A percentile compares a stretch with the other conserved stretches of the same genome.
phyloP scores from a whole-genome alignment of 2,329 filamentous ascomycete species.

The Magnaporthales sp. region DNA sequence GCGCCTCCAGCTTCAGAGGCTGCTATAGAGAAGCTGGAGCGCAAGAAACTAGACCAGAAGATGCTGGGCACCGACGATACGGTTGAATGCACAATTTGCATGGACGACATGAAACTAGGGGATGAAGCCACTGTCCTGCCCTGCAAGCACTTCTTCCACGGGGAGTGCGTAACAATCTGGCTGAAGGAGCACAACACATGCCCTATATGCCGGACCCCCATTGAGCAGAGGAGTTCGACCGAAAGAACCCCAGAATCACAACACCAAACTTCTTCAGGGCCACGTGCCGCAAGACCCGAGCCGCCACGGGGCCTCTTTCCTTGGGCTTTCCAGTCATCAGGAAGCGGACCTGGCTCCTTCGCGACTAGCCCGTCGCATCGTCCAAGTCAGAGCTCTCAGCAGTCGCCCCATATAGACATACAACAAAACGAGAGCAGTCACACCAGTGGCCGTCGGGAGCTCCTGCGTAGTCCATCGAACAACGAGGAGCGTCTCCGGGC shows the following conservation, averaged over 20 bases:
- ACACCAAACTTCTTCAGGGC: neutral
- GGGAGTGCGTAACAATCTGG: conserved; percentile 74
- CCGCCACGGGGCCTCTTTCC: neutral
- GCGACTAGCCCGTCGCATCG: neutral
- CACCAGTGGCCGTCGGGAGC: neutral
- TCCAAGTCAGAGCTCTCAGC: neutral
- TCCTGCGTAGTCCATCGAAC: neutral
- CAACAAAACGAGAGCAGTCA: neutral
- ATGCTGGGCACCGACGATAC: conserved; percentile 60
- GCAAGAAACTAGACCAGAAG: conserved; percentile 58
- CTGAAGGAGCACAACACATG: conserved; percentile 87
- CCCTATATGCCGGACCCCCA: conserved; percentile 63
- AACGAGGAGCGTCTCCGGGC: neutral
- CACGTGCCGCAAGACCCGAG: neutral
- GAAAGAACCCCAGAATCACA: conserved; percentile 8
- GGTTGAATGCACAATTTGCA: conserved; percentile 90
- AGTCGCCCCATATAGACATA: neutral
- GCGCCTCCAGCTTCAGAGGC: conserved; percentile 71
- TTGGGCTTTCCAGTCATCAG: neutral
- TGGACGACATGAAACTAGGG: conserved; percentile 69
- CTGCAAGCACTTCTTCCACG: conserved; percentile 92
- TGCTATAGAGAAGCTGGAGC: conserved; percentile 66
- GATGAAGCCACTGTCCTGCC: conserved; percentile 71
- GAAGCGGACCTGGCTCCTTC: neutral
- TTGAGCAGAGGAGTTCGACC: conserved; percentile 29